Percentiles rank a stretch among this genome's conserved stretches.
These are phyloP conservation scores for Penicillium frequentans DNA, from an alignment of 2,329 filamentous ascomycete genomes.

Conservation along the genomic window DNA sequence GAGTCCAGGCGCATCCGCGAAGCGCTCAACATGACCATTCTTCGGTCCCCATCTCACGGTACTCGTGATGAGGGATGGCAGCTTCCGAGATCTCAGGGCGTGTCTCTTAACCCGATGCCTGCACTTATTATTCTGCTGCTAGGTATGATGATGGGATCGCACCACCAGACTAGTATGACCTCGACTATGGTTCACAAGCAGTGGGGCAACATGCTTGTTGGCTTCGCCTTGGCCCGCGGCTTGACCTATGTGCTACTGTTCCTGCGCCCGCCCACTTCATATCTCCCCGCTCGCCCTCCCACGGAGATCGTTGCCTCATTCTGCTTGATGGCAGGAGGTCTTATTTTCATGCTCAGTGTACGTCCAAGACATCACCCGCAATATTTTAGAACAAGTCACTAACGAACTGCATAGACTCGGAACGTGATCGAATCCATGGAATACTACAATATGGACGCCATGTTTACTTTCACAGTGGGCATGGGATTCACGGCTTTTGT, in stretches of 20 bases:
- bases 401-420: slow-evolving; percentile 55
- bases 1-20: slow-evolving; percentile 71
- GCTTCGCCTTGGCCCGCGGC: slow-evolving; percentile 73
- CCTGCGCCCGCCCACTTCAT: slow-evolving; percentile 75
- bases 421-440: slow-evolving; percentile 79
- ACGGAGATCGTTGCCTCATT: slow-evolving; percentile 87
- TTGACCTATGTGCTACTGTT: slow-evolving; percentile 80
- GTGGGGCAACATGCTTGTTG: slow-evolving; percentile 84
- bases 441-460: slow-evolving; percentile 74
- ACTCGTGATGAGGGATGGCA: slow-evolving; percentile 54
- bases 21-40: slow-evolving; percentile 50
- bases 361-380: slow-evolving; percentile 40
- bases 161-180: slow-evolving; percentile 79
- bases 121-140: slow-evolving; percentile 82
- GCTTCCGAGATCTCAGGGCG: slow-evolving; percentile 65
- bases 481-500: slow-evolving; percentile 80
- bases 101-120: slow-evolving; percentile 86
- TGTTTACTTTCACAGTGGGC: slow-evolving; percentile 89
- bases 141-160: slow-evolving; percentile 92
- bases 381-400: slow-evolving; percentile 2
- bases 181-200: slow-evolving; percentile 92
- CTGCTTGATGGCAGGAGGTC: slow-evolving; percentile 80
- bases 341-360: slow-evolving; percentile 90
- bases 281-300: slow-evolving; percentile 79
- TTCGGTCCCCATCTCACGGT: slow-evolving; percentile 39